Base-by-base conservation (phyloP, 2,329 filamentous ascomycete species). In the Endocalyx cinctus region DNA sequence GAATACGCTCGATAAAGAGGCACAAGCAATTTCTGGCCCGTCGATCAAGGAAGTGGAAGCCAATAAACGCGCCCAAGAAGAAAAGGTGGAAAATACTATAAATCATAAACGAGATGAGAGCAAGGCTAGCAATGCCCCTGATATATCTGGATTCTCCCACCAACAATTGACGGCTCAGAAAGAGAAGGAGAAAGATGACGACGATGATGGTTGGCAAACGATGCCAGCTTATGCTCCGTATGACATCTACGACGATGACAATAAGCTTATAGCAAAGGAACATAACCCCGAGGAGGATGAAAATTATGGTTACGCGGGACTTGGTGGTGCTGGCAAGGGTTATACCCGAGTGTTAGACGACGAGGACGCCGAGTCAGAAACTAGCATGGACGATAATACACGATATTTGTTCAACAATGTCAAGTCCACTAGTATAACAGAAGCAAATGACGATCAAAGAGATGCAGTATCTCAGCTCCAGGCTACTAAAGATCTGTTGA, bases 351-450 rank as follows among this genome's bases (percentile, higher is more conserved):
- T 98, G n/a, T 77, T 94, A 42, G 74, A 95, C 50, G 92, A 98
- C 50, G 92, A 98, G 44, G 92, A 98, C 60, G 89, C 82, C 11
- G 79, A 94, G 57, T 96, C 89, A 17, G 84, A 84, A 30, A 98
- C 88, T 4, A 97, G 90, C 63, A 79, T 98, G 79, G 92, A 98
- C 55, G 92, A 98, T 37, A 90, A 97, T 52, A 98, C 92, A 0
- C 81, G 88, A 35, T 98, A 98, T 57, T 72, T 98, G 4, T 98
- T 98, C 69, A 90, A 87, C 46, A 81, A 87, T 39, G 62, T 71
- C 11, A 71, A 70, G 34, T 72, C 67, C 27, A 82, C 72, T 3
- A 73, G 64, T 50, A 75, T 72, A 38, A 68, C 68, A 15, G 82
- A 80, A 23, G 76, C 81, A 31, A 85, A 89, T 16, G 89, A 94